Evolutionary conservation across 169 alveolate genomes (phyloP).

Genomic region (Plasmodium relictum): DNA sequence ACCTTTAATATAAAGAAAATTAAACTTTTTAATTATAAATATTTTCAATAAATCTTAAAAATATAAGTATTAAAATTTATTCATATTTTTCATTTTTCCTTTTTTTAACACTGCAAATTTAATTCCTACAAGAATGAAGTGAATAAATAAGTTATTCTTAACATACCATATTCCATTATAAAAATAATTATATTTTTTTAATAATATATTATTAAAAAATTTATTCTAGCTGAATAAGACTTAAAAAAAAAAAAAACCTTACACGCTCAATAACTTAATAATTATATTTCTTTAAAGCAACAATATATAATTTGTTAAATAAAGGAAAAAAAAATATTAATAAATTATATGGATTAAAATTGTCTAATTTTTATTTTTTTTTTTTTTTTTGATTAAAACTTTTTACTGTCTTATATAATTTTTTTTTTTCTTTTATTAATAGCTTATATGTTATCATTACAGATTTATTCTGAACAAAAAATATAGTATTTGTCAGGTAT

Average conservation of each 20-base stretch:
- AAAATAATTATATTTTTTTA: neutral
- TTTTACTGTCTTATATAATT: neutral
- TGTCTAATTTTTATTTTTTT: constrained; percentile 6
- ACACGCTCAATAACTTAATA: constrained; percentile 26
- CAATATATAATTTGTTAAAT: neutral
- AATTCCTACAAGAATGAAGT: too few relatives aligned
- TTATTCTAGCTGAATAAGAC: constrained; percentile 27
- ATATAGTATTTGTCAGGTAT: constrained; percentile 15
- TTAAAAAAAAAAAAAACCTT: constrained; percentile 27
- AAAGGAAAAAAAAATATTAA: constrained; percentile 17
- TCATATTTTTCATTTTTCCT: too few relatives aligned
- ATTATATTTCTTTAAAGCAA: constrained; percentile 22
- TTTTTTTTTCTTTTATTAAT: constrained; percentile 8
- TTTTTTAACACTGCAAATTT: too few relatives aligned
- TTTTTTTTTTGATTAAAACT: constrained; percentile 15
- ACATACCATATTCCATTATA: neutral
- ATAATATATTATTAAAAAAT: neutral
- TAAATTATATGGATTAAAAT: constrained; percentile 6
- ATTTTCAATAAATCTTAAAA: too few relatives aligned
- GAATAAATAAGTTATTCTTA: neutral
- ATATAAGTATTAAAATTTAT: too few relatives aligned
- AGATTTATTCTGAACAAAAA: constrained; percentile 61
- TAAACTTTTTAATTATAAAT: neutral
- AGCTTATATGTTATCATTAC: constrained; percentile 14
- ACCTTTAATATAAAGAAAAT: neutral